phyloP scores from a whole-genome alignment of 148 eudicot genomes.

The Cornus florida region DNA sequence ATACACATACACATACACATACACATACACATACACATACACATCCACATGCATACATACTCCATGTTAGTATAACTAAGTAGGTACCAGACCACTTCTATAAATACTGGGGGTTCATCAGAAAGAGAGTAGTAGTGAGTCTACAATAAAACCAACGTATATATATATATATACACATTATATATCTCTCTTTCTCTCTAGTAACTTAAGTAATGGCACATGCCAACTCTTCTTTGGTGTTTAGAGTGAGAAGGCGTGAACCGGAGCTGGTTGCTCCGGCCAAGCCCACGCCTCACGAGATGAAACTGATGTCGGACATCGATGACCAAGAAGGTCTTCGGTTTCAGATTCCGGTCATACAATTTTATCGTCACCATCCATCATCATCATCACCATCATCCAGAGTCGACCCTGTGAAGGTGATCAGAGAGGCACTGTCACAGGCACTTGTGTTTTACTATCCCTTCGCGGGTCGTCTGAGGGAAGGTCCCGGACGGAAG shows the following conservation, averaged over 20 bases:
- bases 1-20: background rate
- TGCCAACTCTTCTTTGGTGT: background rate
- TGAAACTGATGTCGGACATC: slow-evolving; percentile 22
- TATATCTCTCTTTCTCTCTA: background rate
- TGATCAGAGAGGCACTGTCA: slow-evolving; percentile 19
- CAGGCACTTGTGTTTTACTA: slow-evolving; percentile 21
- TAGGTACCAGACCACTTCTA: background rate
- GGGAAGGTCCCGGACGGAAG: slow-evolving; percentile 19
- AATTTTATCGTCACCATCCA: slow-evolving; percentile 6
- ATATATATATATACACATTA: no score
- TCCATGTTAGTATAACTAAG: background rate
- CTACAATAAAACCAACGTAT: background rate
- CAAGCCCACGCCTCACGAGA: slow-evolving; percentile 17
- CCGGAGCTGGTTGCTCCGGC: slow-evolving; percentile 20
- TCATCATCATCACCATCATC: background rate
- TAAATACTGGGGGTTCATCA: background rate
- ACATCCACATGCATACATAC: no score
- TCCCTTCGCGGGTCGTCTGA: slow-evolving; percentile 23
- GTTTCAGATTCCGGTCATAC: slow-evolving; percentile 25
- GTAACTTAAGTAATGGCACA: background rate
- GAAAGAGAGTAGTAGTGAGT: background rate
- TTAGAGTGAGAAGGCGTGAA: slow-evolving; percentile 9
- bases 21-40: background rate
- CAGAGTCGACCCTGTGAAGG: slow-evolving; percentile 14
- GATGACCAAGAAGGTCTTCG: slow-evolving; percentile 29